A percentile compares a stretch with the other conserved stretches of the same genome.
Evolutionary conservation across 768 basidiomycete genomes (phyloP).

Genomic region (Tylopilus balloui): DNA sequence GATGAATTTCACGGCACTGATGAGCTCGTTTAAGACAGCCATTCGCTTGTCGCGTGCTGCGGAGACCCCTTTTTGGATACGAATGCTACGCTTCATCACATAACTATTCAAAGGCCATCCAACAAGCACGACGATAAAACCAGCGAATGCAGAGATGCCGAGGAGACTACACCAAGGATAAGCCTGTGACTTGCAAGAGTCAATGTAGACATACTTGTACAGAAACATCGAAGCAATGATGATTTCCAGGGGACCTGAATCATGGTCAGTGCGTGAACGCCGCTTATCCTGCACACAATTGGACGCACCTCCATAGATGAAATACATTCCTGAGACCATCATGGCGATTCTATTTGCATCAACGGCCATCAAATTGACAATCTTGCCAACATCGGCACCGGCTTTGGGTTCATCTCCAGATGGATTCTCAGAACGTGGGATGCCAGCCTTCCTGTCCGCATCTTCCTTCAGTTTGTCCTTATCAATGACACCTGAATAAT

Average conservation of each 20-base stretch:
- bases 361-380: conserved; percentile 84
- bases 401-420: conserved; percentile 51
- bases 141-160: conserved; percentile 44
- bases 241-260: conserved; percentile 69
- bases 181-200: conserved; percentile 19
- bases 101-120: conserved; percentile 40
- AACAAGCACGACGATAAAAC: conserved; percentile 38
- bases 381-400: conserved; percentile 85
- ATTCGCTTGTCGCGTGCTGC: conserved; percentile 41
- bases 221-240: conserved; percentile 68
- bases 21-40: conserved; percentile 42
- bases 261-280: background rate
- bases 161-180: conserved; percentile 52
- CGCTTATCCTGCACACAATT: too few species aligned
- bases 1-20: conserved; percentile 38
- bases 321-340: conserved; percentile 54
- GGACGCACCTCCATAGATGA: conserved; percentile 58
- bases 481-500: conserved; percentile 73
- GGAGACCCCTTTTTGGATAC: conserved; percentile 32
- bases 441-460: conserved; percentile 20
- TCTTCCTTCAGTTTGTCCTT: conserved; percentile 37
- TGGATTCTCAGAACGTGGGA: conserved; percentile 22
- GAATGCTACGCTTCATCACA: conserved; percentile 36
- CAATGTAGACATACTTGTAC: conserved; percentile 51
- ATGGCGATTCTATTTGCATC: conserved; percentile 63